Conservation (phyloP, 371 early-diverging fungal species). For the Zychaea mexicana region DNA sequence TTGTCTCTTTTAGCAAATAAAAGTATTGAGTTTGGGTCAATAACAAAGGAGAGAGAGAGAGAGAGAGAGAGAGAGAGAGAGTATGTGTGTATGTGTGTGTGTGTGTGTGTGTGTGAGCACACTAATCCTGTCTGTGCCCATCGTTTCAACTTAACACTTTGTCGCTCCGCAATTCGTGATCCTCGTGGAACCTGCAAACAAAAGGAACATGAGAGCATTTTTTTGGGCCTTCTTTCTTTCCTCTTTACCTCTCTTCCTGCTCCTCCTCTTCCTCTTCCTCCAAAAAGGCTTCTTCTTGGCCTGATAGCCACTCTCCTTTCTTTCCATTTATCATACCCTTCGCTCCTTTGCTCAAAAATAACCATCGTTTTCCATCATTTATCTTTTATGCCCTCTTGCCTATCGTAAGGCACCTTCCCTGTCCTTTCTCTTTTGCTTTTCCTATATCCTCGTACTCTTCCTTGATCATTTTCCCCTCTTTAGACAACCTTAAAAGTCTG, state of each 20-base stretch:
- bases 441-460: neutral
- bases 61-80: neutral
- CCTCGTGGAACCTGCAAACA: constrained; percentile 1
- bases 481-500: neutral
- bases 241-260: neutral
- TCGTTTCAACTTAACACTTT: no score
- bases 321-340: neutral
- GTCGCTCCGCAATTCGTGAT: neutral
- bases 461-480: neutral
- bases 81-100: no score
- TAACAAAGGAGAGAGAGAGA: neutral
- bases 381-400: constrained; percentile 1
- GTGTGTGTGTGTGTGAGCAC: neutral
- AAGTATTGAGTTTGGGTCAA: no score
- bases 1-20: no score
- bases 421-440: neutral
- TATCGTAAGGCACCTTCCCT: neutral
- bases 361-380: neutral
- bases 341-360: neutral
- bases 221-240: neutral
- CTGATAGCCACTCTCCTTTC: constrained; percentile 2
- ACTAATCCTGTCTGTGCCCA: no score
- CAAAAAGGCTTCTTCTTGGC: neutral
- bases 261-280: neutral
- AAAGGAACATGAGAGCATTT: neutral